Evolutionary conservation across 768 basidiomycete genomes (phyloP).

Genomic region (Rhizopogon salebrosus): DNA sequence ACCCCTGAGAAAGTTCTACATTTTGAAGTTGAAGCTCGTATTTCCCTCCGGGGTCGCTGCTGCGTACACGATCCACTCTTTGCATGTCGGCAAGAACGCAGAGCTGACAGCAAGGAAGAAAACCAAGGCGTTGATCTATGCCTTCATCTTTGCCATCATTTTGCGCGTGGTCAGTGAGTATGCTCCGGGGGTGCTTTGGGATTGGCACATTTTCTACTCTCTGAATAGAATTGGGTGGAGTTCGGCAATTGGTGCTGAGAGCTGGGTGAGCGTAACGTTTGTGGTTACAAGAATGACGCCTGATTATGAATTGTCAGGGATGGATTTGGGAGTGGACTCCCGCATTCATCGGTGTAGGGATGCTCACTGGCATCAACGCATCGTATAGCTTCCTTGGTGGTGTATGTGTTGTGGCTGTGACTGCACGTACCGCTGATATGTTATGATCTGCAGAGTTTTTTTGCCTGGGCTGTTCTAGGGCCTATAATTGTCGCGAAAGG

Average conservation of each 20-base stretch:
- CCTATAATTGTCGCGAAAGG: constrained; percentile 52
- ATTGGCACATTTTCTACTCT: constrained; percentile 63
- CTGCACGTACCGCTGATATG: neutral
- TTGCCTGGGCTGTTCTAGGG: constrained; percentile 59
- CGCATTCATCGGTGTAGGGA: constrained; percentile 53
- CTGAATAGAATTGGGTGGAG: constrained; percentile 52
- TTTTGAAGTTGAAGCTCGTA: constrained; percentile 54
- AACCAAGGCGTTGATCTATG: constrained; percentile 40
- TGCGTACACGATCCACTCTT: constrained; percentile 57
- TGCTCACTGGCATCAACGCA: constrained; percentile 50
- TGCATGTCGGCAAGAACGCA: constrained; percentile 46
- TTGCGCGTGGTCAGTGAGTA: constrained; percentile 53
- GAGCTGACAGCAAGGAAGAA: constrained; percentile 51
- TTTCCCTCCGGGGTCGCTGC: constrained; percentile 63
- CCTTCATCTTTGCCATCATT: constrained; percentile 42
- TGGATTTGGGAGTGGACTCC: constrained; percentile 30
- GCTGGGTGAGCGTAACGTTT: constrained; percentile 37
- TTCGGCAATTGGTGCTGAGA: constrained; percentile 50
- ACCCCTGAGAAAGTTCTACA: constrained; percentile 55
- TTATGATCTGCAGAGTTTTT: constrained; percentile 34
- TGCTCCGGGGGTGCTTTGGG: constrained; percentile 51
- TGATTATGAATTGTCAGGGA: constrained; percentile 2
- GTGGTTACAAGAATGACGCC: neutral
- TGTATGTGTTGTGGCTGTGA: constrained; percentile 26
- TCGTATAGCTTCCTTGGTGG: constrained; percentile 42